Conservation (phyloP, 179 eudicot genomes). For the Gypsophila paniculata region DNA sequence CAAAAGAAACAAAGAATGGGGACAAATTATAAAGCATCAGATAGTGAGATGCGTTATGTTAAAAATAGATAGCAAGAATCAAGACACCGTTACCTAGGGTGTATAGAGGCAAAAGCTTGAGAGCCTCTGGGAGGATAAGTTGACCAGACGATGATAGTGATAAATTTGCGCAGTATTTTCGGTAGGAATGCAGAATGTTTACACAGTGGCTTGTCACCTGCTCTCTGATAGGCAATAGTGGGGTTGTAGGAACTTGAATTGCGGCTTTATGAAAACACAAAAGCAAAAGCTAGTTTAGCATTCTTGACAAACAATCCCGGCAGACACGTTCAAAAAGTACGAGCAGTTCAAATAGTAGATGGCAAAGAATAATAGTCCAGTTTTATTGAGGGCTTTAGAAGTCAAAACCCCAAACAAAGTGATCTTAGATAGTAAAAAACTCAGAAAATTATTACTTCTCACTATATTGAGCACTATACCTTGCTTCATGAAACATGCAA, state of each 20-base stretch:
- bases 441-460: neutral
- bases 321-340: neutral
- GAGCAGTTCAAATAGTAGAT: neutral
- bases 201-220: constrained; percentile 80
- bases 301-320: constrained; percentile 1
- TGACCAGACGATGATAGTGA: constrained; percentile 80
- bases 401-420: neutral
- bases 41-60: neutral
- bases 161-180: constrained; percentile 77
- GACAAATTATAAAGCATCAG: too few species aligned
- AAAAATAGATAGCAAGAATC: constrained; percentile 8
- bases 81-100: constrained; percentile 54
- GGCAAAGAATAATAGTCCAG: neutral
- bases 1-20: too few species aligned
- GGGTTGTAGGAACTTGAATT: constrained; percentile 54
- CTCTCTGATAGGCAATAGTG: constrained; percentile 77
- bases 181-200: constrained; percentile 72
- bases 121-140: constrained; percentile 97
- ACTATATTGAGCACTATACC: constrained; percentile 38
- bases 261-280: constrained; percentile 53
- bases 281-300: constrained; percentile 18
- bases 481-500: constrained; percentile 83
- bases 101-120: constrained; percentile 84
- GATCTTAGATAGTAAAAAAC: constrained; percentile 5
- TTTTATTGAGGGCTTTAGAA: neutral